These are phyloP conservation scores for Bretschneidera sinensis DNA, from an alignment of 345 rosid genomes.

Conservation along the genomic window DNA sequence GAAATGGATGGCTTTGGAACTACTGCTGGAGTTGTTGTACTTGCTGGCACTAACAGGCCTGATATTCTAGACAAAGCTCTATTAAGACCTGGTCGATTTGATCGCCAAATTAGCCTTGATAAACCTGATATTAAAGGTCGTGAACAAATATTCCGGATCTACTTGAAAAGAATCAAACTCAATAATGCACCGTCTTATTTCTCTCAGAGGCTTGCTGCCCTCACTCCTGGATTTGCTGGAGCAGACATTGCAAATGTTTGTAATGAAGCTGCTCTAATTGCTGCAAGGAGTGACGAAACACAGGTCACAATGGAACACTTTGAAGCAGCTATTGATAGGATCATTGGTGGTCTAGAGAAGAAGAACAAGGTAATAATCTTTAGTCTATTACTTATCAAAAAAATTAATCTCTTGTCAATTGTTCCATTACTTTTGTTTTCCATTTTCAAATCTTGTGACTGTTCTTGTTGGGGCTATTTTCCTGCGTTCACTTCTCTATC, in stretches of 20 bases:
- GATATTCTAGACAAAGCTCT: constrained; percentile 93
- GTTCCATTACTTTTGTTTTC: not conserved
- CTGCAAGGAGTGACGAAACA: constrained; percentile 58
- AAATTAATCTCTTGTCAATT: too few relatives aligned
- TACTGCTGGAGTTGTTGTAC: constrained; percentile 88
- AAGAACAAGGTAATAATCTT: constrained; percentile 61
- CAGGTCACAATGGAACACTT: constrained; percentile 74
- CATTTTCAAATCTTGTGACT: not conserved
- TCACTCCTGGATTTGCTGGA: constrained; percentile 97
- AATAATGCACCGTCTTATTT: constrained; percentile 69
- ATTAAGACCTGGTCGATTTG: constrained; percentile 86
- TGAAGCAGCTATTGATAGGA: constrained; percentile 92
- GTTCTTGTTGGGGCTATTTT: not conserved
- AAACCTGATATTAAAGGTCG: constrained; percentile 94
- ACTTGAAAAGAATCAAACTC: constrained; percentile 77
- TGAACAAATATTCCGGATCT: constrained; percentile 78
- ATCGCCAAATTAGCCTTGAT: constrained; percentile 82
- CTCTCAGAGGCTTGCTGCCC: constrained; percentile 90
- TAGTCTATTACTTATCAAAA: too few relatives aligned
- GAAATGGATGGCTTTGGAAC: constrained; percentile 99
- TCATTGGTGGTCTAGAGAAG: constrained; percentile 98
- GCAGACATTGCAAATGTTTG: constrained; percentile 96
- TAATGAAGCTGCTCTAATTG: constrained; percentile 93
- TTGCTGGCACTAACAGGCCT: constrained; percentile 97
- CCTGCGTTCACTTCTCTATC: not conserved